Percentiles rank a stretch among this genome's conserved stretches.
These are phyloP conservation scores for Petunia axillaris DNA, from an alignment of 257 asterid genomes.

Conservation along the genomic window DNA sequence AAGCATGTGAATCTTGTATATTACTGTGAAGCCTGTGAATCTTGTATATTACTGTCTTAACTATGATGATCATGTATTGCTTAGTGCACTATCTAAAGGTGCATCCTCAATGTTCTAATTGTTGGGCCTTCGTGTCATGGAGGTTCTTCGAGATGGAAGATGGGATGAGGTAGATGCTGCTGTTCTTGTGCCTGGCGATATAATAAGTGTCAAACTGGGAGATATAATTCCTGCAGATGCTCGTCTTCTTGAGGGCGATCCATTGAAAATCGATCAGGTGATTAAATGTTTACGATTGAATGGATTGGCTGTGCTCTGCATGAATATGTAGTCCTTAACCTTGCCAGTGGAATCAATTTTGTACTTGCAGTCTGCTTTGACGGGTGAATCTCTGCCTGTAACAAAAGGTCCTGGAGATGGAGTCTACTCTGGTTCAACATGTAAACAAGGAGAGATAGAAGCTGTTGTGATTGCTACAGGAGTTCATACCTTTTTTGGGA, in stretches of 20 bases:
- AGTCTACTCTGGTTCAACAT: slow-evolving; percentile 94
- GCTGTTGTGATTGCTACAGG: slow-evolving; percentile 95
- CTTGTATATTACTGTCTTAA: no score
- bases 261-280: slow-evolving; percentile 94
- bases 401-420: slow-evolving; percentile 97
- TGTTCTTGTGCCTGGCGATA: slow-evolving; percentile 88
- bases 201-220: slow-evolving; percentile 86
- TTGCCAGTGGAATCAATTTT: slow-evolving; percentile 19
- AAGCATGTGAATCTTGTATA: background rate
- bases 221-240: slow-evolving; percentile 96
- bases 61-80: no score
- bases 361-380: slow-evolving; percentile 85
- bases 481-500: slow-evolving; percentile 96
- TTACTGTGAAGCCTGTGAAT: background rate
- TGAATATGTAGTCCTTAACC: background rate
- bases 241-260: slow-evolving; percentile 97
- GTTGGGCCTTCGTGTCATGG: slow-evolving; percentile 27
- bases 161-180: slow-evolving; percentile 93
- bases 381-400: slow-evolving; percentile 97
- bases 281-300: slow-evolving; percentile 25
- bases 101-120: background rate
- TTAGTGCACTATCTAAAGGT: no score
- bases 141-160: slow-evolving; percentile 95
- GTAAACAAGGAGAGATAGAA: slow-evolving; percentile 97
- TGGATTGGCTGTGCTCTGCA: slow-evolving; percentile 7